Evolutionary conservation across 148 eudicot species (phyloP), one percentile per base, ranked within the genome.

Genomic region (Euryodendron excelsum): DNA sequence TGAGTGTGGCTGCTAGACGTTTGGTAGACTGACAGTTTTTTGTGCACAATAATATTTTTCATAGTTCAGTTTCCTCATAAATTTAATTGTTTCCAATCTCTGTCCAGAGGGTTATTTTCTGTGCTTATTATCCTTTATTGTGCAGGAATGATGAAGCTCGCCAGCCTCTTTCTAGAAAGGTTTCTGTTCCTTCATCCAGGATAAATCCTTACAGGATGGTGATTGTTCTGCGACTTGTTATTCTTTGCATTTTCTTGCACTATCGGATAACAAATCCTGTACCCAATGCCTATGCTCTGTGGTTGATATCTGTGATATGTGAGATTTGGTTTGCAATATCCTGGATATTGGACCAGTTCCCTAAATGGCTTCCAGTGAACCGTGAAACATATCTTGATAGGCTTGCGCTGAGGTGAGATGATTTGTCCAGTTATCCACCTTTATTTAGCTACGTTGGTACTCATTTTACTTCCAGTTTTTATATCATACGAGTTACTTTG

Each of bases 191-290:
- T 67, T 94, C 98, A 61, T 92, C 97, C 52, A 90, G 86, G 84
- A 92, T 94, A 65, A 94, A 94, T 78, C 98, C 98, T 75, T 94
- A 94, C 80, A 87, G 98, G 82, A 89, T 94, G 97, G 95, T 94
- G 53, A 94, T 94, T 79, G 90, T 91, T 59, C 78, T 94, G 64
- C 98, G 98, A 64, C 97, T 94, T 33, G 86, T 86, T 77, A 83
- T 94, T 88, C 90, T 94, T 68, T 87, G 87, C 69, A 81, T 94
- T 79, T 94, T 94, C 86, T 87, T 94, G 87, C 93, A 92, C 82
- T 94, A 94, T 82, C 98, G 98, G 63, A 63, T 94, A 77, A 94
- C 97, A 28, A 94, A 94, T 80, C 98, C 98, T 17, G 98, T 94
- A 69, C 61, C 83, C 36, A 84, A 91, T 83, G 97, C 97, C 37